These are phyloP conservation scores for Lophiotrema nucula DNA, from an alignment of 495 filamentous ascomycete genomes.

Conservation along the genomic window DNA sequence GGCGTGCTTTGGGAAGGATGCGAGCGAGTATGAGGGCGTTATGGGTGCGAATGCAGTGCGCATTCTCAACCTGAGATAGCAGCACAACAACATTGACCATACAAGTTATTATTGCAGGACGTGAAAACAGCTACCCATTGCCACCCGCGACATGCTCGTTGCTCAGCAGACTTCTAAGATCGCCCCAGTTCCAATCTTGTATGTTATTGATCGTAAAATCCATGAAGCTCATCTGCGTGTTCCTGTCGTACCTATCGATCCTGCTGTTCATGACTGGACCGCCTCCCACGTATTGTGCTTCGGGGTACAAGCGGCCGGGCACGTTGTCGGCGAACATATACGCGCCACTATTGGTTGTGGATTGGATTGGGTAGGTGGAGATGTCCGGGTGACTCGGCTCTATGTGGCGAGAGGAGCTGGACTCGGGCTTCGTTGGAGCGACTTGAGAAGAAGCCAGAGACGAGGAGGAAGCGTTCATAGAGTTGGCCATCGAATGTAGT, in stretches of 20 bases:
- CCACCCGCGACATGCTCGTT: background rate
- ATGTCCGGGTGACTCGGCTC: background rate
- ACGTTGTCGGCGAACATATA: conserved; percentile 19
- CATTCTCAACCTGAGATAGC: background rate
- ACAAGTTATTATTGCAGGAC: no score
- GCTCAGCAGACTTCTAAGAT: conserved; percentile 19
- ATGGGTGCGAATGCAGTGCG: conserved; percentile 11
- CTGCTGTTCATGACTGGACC: background rate
- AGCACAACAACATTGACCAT: no score
- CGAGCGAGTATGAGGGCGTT: background rate
- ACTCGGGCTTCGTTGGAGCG: background rate
- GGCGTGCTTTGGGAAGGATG: conserved; percentile 1
- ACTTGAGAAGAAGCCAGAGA: background rate
- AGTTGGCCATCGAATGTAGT: conserved; percentile 19
- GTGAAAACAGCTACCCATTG: background rate
- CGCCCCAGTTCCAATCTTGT: conserved; percentile 26
- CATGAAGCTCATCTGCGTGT: conserved; percentile 25
- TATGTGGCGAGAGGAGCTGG: background rate
- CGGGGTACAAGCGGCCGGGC: conserved; percentile 2
- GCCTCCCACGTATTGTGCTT: background rate
- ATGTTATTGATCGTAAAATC: conserved; percentile 29
- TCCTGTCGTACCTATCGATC: conserved; percentile 3
- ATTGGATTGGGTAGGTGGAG: conserved; percentile 3
- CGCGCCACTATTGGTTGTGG: conserved; percentile 17
- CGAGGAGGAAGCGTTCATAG: background rate